Evolutionary conservation across 306 rosid genomes (phyloP), one percentile per base, ranked within the genome.

Genomic region (Inga leiocalycina): DNA sequence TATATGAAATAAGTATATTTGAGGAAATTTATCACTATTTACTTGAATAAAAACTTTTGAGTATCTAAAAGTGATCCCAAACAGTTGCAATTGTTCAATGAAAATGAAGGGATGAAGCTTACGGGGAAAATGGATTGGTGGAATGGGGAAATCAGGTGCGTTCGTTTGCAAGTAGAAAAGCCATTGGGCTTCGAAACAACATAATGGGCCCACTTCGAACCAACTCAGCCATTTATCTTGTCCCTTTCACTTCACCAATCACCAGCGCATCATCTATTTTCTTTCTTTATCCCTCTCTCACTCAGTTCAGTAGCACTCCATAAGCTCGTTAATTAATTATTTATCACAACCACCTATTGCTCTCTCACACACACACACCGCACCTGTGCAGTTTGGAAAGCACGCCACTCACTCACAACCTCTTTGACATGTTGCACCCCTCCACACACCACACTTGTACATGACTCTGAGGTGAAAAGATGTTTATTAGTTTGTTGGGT

Each of bases 151-250:
- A 77, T 37, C 48, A 12, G 41, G 14, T 1, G 70, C 4, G 78
- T 65, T 80, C 35, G 13, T 62, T 65, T 77, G 35, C 13, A 70
- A 83, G 76, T 41, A 66, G 81, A 39, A 84, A 79, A 65, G 82
- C 83, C 83, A 10, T 52, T 41, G 81, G 78, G 77, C 64, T 80
- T 83, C 27, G 61, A 76, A 56, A 80, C 62, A 66, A 72, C 76
- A 81, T 86, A 84, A 51, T 19, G 79, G 32, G 41, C 41, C 65
- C 79, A 78, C 79, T 81, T 79, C 69, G 76, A 81, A 74, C 84
- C 86, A 81, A 81, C 84, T 84, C 52, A 43, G 12, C 75, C 45
- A 0, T 69, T 44, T 20, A 6, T 0, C 27, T 84, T 84, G 86
- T 87, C 84, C 65, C 84, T 45, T 61, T 87, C 48, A 44, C 10